Evolutionary conservation across 2,329 filamentous ascomycete genomes (phyloP), one percentile per base, ranked within the genome.

Genomic region (Nemania sp.): DNA sequence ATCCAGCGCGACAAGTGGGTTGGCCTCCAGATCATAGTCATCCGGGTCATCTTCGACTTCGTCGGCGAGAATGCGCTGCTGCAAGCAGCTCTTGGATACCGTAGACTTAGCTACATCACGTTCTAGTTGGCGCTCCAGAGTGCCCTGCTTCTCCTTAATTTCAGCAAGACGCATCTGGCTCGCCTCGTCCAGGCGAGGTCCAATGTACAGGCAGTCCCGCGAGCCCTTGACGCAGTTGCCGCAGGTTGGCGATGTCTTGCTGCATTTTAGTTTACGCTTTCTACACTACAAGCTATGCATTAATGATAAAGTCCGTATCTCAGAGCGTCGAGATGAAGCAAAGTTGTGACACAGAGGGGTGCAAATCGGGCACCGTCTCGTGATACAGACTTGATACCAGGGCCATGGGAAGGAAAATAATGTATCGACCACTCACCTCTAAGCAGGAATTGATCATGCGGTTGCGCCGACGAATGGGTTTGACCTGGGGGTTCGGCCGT

Each of bases 61-160:
- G 49, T 81, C 80, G 42, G 75, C 77, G 11, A 77, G 67, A 31
- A 73, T 74, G 17, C 71, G 64, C 52, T 73, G 70, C 54, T 73
- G 72, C 52, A 68, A 34, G 19, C 61, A 52, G 40, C 47, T 64
- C 52, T 65, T 69, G 2, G 64, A 61, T 6, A 62, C 64, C 3
- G 69, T 67, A 9, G 72, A 75, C 50, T 79, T 78, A 14, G 82
- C 83, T 24, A 88, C 81, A 67, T 89, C 86, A 37, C 84, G 75
- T 69, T 90, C 88, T 5, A 91, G 76, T 50, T 85, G 81, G 48
- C 83, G 78, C 71, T 91, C 88, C 15, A 91, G 72, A 7, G 81
- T 83, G 22, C 86, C 87, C 70, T 91, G 88, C 70, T 87, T 86
- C 69, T 91, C 88, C 72, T 91, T 91, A 68, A 91, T 86, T 65